Evolutionary conservation across 768 basidiomycete genomes (phyloP).

Genomic region (Russula lepida): DNA sequence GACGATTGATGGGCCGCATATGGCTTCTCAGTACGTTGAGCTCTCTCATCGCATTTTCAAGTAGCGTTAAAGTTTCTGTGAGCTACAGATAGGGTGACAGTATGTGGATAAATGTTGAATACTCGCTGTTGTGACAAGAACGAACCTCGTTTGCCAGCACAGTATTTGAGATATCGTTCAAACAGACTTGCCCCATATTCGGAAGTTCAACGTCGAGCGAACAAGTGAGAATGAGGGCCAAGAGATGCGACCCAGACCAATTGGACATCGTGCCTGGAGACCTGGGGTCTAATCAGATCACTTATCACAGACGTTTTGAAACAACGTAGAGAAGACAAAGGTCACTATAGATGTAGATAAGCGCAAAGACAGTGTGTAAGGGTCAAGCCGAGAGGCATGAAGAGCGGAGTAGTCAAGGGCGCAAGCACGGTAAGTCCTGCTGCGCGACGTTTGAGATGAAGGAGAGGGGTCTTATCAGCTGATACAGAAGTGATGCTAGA

Average conservation of each 20-base stretch:
- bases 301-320: no score
- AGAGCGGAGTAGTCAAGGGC: no score
- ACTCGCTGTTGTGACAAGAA: neutral
- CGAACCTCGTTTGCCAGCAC: slow-evolving; percentile 3
- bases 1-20: neutral
- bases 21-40: neutral
- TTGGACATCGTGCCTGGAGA: neutral
- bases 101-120: neutral
- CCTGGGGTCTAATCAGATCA: neutral
- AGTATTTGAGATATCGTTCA: neutral
- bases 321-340: neutral
- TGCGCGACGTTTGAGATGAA: slow-evolving; percentile 96
- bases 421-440: no score
- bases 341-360: neutral
- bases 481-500: slow-evolving; percentile 61
- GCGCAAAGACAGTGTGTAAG: no score
- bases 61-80: neutral
- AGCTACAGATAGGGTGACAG: neutral
- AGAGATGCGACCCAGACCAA: neutral
- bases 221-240: slow-evolving; percentile 1
- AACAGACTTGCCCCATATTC: neutral
- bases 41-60: neutral
- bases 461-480: slow-evolving; percentile 85
- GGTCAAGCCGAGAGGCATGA: no score
- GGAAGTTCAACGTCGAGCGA: neutral